phyloP scores from a whole-genome alignment of 768 basidiomycete species.

The Serendipita sp. region DNA sequence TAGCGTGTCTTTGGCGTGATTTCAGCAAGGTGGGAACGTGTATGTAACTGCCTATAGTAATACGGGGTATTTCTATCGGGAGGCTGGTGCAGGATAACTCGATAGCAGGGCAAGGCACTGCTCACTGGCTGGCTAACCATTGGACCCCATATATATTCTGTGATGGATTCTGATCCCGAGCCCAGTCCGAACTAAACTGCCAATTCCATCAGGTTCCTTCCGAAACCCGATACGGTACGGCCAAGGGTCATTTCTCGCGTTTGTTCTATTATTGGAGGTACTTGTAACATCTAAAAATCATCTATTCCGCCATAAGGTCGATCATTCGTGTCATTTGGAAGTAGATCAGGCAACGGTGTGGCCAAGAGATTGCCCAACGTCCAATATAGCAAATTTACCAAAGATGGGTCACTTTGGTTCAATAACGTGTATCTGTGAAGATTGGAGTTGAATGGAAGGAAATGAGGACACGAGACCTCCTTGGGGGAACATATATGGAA shows the following conservation, averaged over 20 bases:
- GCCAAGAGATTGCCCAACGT: conserved; percentile 54
- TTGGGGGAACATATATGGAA: conserved; percentile 43
- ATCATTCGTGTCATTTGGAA: conserved; percentile 99
- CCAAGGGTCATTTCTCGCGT: conserved; percentile 24
- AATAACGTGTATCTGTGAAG: conserved; percentile 78
- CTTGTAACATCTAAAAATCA: conserved; percentile 92
- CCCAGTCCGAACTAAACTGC: conserved; percentile 31
- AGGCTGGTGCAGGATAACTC: too few species aligned
- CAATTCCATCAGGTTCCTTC: conserved; percentile 95
- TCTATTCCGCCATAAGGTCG: conserved; percentile 97
- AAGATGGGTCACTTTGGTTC: conserved; percentile 89
- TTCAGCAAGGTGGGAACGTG: too few species aligned
- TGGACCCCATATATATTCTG: too few species aligned
- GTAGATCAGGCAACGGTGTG: conserved; percentile 88
- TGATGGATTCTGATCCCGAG: too few species aligned
- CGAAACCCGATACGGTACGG: conserved; percentile 85
- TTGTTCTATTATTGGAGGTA: conserved; percentile 65
- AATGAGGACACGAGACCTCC: conserved; percentile 54
- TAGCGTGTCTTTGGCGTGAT: too few species aligned
- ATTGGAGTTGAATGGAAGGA: conserved; percentile 55
- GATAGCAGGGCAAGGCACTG: too few species aligned
- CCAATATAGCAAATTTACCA: conserved; percentile 77
- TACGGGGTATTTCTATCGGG: too few species aligned
- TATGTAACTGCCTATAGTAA: too few species aligned
- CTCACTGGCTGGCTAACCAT: too few species aligned